Conservation (phyloP, 768 basidiomycete species). For the Mrakia hoshinonis region DNA sequence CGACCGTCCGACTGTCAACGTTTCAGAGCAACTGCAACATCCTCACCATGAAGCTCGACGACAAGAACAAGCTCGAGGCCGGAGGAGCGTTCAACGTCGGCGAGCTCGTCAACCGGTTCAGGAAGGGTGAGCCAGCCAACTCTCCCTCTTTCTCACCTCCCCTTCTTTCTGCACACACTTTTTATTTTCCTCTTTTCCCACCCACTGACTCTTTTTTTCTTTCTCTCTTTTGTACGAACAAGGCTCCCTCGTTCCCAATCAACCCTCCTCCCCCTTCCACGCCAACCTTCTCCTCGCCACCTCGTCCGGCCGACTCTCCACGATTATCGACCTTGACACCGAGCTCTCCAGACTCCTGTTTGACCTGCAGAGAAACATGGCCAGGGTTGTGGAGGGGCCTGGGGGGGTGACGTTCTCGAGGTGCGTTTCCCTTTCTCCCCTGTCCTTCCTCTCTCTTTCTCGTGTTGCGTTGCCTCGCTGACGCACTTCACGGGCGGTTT, state of each 20-base stretch:
- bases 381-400: conserved; percentile 47
- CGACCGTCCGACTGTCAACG: conserved; percentile 39
- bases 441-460: background rate
- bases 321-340: conserved; percentile 54
- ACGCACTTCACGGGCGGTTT: background rate
- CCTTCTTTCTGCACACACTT: background rate
- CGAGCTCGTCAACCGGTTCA: conserved; percentile 67
- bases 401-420: conserved; percentile 56
- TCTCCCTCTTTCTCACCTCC: background rate
- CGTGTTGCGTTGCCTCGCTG: background rate
- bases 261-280: conserved; percentile 42
- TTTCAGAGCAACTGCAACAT: conserved; percentile 59
- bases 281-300: conserved; percentile 68
- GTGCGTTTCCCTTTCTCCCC: conserved; percentile 42
- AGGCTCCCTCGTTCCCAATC: conserved; percentile 53
- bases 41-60: conserved; percentile 47
- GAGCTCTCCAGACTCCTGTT: conserved; percentile 54
- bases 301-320: conserved; percentile 66
- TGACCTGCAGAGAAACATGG: conserved; percentile 66
- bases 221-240: conserved; percentile 26
- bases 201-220: background rate
- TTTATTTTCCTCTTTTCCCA: conserved; percentile 42
- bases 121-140: conserved; percentile 30
- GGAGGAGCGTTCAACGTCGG: conserved; percentile 65
- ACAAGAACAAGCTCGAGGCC: conserved; percentile 48